Evolutionary conservation across 164 flowering plant genomes (phyloP).

Genomic region (Annona cherimola): DNA sequence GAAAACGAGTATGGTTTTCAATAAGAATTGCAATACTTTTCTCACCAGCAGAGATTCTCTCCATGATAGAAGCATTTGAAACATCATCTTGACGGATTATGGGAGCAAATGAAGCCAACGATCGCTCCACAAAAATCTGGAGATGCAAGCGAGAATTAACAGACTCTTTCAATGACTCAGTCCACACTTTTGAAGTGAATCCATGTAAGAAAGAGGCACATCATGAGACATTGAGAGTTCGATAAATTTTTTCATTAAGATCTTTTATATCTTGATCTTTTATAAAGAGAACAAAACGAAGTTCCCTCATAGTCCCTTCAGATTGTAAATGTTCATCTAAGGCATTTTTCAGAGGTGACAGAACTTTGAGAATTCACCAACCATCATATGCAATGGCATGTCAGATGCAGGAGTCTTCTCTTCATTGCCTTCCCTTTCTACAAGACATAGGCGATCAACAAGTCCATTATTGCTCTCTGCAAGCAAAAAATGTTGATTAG

Average conservation of each 20-base stretch:
- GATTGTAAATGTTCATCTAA: conserved; percentile 32
- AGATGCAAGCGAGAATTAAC: conserved; percentile 26
- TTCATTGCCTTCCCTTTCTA: conserved; percentile 19
- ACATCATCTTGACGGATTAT: conserved; percentile 35
- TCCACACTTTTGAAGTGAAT: conserved; percentile 19
- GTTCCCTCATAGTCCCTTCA: conserved; percentile 48
- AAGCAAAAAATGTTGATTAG: conserved; percentile 14
- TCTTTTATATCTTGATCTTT: conserved; percentile 64
- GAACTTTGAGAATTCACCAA: conserved; percentile 45
- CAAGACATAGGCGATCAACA: conserved; percentile 16
- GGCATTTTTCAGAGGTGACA: conserved; percentile 23
- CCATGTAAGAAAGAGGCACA: conserved; percentile 25
- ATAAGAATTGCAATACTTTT: conserved; percentile 28
- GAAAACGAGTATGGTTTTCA: conserved; percentile 43
- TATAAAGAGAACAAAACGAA: conserved; percentile 28
- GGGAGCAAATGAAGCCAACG: conserved; percentile 38
- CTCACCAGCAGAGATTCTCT: conserved; percentile 46
- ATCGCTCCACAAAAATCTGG: conserved; percentile 33
- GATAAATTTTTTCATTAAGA: conserved; percentile 39
- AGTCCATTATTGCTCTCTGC: conserved; percentile 19
- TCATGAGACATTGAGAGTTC: conserved; percentile 39
- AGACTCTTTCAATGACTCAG: conserved; percentile 19
- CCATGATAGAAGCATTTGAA: conserved; percentile 35
- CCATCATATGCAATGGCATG: conserved; percentile 30
- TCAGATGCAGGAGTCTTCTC: conserved; percentile 9